Conservation (phyloP, 805 yeast species). For the Ogataea parapolymorpha region DNA sequence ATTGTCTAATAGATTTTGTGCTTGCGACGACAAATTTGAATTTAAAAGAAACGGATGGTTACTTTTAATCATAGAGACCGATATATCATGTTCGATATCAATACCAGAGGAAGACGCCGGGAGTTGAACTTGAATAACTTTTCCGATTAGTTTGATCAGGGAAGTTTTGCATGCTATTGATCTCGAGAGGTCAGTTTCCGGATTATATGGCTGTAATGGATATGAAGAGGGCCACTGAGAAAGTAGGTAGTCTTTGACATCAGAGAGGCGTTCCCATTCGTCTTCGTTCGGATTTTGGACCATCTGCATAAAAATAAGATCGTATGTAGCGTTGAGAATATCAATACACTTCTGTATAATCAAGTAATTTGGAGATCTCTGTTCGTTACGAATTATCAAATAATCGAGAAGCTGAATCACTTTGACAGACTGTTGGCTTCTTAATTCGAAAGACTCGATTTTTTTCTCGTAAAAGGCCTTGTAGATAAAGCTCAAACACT, state of each 20-base stretch:
- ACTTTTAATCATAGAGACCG: constrained; percentile 47
- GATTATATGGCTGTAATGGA: constrained; percentile 49
- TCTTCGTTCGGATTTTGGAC: constrained; percentile 45
- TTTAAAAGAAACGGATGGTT: constrained; percentile 63
- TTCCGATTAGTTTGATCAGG: constrained; percentile 67
- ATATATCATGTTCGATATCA: constrained; percentile 34
- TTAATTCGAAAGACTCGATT: constrained; percentile 20
- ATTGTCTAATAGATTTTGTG: constrained; percentile 63
- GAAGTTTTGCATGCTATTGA: constrained; percentile 63
- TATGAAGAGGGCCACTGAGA: constrained; percentile 55
- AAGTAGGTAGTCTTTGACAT: constrained; percentile 58
- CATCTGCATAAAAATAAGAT: constrained; percentile 42
- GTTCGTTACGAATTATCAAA: constrained; percentile 21
- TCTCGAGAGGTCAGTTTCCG: constrained; percentile 48
- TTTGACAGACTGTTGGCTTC: constrained; percentile 20
- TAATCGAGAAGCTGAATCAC: constrained; percentile 23
- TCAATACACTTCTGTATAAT: constrained; percentile 32
- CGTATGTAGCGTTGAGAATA: constrained; percentile 38
- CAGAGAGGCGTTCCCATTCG: constrained; percentile 54
- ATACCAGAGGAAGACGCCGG: constrained; percentile 28
- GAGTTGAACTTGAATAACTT: constrained; percentile 52
- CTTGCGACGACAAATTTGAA: constrained; percentile 61
- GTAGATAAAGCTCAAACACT: constrained; percentile 26
- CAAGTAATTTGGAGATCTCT: constrained; percentile 19
- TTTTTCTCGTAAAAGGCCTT: constrained; percentile 23